A percentile compares a stretch with the other conserved stretches of the same genome.
Conservation (phyloP, 495 filamentous ascomycete species). For the Penicillium roqueforti region DNA sequence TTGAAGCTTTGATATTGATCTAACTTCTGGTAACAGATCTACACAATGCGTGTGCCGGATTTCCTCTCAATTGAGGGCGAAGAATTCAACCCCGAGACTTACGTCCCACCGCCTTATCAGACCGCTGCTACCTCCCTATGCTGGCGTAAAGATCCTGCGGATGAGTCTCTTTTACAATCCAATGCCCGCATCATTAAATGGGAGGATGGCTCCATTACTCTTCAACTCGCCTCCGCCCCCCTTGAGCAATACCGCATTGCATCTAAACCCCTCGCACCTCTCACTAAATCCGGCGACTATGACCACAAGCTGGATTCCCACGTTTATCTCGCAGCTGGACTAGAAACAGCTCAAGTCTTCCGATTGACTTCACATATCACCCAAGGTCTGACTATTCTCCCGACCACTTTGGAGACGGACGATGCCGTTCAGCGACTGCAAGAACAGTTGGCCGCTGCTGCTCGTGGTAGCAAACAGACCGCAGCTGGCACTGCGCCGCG, state of each 20-base stretch:
- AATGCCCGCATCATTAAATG: slow-evolving; percentile 75
- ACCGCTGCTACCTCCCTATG: slow-evolving; percentile 65
- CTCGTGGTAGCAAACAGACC: slow-evolving; percentile 52
- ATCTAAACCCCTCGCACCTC: slow-evolving; percentile 70
- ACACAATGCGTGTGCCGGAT: slow-evolving; percentile 71
- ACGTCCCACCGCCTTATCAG: slow-evolving; percentile 62
- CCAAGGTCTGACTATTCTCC: slow-evolving; percentile 66
- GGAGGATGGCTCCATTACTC: slow-evolving; percentile 80
- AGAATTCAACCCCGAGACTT: slow-evolving; percentile 68
- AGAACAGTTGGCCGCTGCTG: slow-evolving; percentile 60
- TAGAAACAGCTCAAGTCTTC: slow-evolving; percentile 63
- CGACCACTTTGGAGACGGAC: slow-evolving; percentile 66
- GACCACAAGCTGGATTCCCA: slow-evolving; percentile 69
- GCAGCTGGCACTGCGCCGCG: slow-evolving; percentile 55
- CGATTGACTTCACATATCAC: slow-evolving; percentile 77
- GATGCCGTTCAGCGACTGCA: slow-evolving; percentile 74
- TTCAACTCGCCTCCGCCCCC: slow-evolving; percentile 69
- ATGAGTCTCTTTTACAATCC: slow-evolving; percentile 59
- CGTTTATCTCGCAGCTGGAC: slow-evolving; percentile 75
- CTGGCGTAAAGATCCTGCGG: slow-evolving; percentile 63
- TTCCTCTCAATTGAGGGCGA: slow-evolving; percentile 74
- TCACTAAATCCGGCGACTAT: slow-evolving; percentile 56
- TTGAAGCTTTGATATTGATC: not conserved
- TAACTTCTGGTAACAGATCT: slow-evolving; percentile 49
- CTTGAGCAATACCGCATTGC: slow-evolving; percentile 75